Percentiles rank a stretch among this genome's conserved stretches.
Conservation (phyloP, 2,329 filamentous ascomycete species). For the Gnomoniopsis sp. region DNA sequence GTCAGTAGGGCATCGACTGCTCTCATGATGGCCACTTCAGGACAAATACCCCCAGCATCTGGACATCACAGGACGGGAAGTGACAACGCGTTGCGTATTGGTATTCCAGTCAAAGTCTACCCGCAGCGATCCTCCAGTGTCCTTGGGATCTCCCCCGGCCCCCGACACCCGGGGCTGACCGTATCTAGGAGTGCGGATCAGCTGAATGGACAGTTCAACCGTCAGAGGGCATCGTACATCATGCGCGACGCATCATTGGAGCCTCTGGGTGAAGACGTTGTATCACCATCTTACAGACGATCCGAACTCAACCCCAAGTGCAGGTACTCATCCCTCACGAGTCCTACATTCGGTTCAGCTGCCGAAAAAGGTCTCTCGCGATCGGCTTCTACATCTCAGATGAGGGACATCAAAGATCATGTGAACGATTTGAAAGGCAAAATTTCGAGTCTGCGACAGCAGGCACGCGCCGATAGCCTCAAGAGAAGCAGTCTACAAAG, state of each 20-base stretch:
- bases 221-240: conserved; percentile 32
- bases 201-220: conserved; percentile 28
- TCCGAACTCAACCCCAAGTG: not conserved
- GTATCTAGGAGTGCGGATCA: conserved; percentile 42
- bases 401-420: conserved; percentile 74
- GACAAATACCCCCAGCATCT: conserved; percentile 22
- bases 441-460: conserved; percentile 75
- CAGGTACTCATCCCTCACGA: conserved; percentile 37
- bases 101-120: conserved; percentile 37
- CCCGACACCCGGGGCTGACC: conserved; percentile 46
- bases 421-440: conserved; percentile 83
- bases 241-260: conserved; percentile 41
- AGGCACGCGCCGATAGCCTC: conserved; percentile 74
- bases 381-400: conserved; percentile 69
- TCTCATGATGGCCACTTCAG: conserved; percentile 30
- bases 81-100: conserved; percentile 52
- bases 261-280: conserved; percentile 52
- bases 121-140: conserved; percentile 63
- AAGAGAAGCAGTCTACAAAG: conserved; percentile 74
- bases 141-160: conserved; percentile 55
- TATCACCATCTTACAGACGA: conserved; percentile 19
- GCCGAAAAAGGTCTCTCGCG: conserved; percentile 53
- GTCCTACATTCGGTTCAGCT: conserved; percentile 41
- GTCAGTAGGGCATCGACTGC: conserved; percentile 39
- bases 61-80: conserved; percentile 60